These are phyloP conservation scores for Puccinia brachypodii DNA, from an alignment of 1,284 basidiomycete genomes.

Conservation along the genomic window DNA sequence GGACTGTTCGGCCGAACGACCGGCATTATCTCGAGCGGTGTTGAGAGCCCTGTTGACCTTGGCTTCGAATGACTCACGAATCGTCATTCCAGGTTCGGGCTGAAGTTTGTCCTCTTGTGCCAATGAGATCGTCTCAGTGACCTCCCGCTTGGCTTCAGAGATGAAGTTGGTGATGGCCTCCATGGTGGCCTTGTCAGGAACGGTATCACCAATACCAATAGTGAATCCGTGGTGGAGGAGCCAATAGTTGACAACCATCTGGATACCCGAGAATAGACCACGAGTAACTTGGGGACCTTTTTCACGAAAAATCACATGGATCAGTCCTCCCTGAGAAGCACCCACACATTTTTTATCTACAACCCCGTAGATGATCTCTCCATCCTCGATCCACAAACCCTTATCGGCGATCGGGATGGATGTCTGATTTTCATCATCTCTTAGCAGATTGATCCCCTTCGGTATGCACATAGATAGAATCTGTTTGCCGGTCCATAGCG, in stretches of 20 bases:
- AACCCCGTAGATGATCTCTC: slow-evolving; percentile 90
- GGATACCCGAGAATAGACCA: slow-evolving; percentile 87
- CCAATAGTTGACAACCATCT: slow-evolving; percentile 97
- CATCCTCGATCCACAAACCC: slow-evolving; percentile 95
- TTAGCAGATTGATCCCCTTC: slow-evolving; percentile 89
- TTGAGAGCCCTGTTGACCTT: slow-evolving; percentile 88
- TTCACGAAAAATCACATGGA: slow-evolving; percentile 97
- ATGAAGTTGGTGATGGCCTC: slow-evolving; percentile 80
- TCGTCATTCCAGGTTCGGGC: slow-evolving; percentile 93
- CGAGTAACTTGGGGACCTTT: slow-evolving; percentile 92
- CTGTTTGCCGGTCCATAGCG: slow-evolving; percentile 98
- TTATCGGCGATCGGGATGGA: slow-evolving; percentile 83
- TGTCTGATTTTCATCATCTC: slow-evolving; percentile 74
- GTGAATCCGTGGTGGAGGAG: slow-evolving; percentile 98
- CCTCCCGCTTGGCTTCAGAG: slow-evolving; percentile 74
- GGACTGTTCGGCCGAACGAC: slow-evolving; percentile 90
- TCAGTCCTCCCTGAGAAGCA: slow-evolving; percentile 86
- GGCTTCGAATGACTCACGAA: slow-evolving; percentile 97
- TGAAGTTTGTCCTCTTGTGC: slow-evolving; percentile 81
- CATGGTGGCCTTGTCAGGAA: slow-evolving; percentile 88
- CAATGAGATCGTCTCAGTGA: slow-evolving; percentile 70
- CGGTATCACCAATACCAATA: slow-evolving; percentile 98
- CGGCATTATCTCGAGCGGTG: slow-evolving; percentile 90
- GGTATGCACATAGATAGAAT: slow-evolving; percentile 90
- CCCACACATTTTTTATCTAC: slow-evolving; percentile 99